Percentiles rank a stretch among this genome's conserved stretches.
Evolutionary conservation across 352 stramenopile species (phyloP).

Genomic region (Poterioochromonas sp.): DNA sequence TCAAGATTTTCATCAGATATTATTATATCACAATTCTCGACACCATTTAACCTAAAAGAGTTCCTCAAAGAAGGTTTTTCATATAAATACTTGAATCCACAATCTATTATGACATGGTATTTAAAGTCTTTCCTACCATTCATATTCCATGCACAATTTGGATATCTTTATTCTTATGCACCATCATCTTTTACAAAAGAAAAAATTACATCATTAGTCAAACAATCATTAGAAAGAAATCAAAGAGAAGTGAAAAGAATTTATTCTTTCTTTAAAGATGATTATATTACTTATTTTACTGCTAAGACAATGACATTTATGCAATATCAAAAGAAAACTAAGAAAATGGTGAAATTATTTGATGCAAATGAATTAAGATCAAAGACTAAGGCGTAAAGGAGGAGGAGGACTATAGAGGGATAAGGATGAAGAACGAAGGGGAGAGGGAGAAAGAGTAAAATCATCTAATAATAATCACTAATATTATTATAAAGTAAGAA

Average conservation of each 20-base stretch:
- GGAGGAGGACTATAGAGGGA: too few relatives aligned
- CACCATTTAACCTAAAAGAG: conserved; percentile 47
- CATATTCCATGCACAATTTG: neutral
- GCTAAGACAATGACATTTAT: neutral
- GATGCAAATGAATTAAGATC: neutral
- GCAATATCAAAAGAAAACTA: neutral
- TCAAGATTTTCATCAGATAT: conserved; percentile 62
- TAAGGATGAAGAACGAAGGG: too few relatives aligned
- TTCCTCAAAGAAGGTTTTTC: conserved; percentile 1
- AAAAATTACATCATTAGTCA: neutral
- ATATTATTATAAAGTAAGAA: too few relatives aligned
- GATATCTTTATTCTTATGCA: neutral
- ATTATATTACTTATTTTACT: neutral
- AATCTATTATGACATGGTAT: neutral
- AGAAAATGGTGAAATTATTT: neutral
- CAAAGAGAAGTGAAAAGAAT: neutral
- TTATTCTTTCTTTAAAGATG: neutral
- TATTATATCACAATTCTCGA: conserved; percentile 68
- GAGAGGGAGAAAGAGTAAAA: too few relatives aligned
- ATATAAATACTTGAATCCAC: neutral
- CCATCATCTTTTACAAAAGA: neutral
- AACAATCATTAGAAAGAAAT: neutral
- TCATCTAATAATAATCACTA: too few relatives aligned
- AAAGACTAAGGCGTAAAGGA: too few relatives aligned
- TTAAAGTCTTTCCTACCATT: neutral